Evolutionary conservation across 768 basidiomycete genomes (phyloP).

Genomic region (Leccinum longicurvipes): DNA sequence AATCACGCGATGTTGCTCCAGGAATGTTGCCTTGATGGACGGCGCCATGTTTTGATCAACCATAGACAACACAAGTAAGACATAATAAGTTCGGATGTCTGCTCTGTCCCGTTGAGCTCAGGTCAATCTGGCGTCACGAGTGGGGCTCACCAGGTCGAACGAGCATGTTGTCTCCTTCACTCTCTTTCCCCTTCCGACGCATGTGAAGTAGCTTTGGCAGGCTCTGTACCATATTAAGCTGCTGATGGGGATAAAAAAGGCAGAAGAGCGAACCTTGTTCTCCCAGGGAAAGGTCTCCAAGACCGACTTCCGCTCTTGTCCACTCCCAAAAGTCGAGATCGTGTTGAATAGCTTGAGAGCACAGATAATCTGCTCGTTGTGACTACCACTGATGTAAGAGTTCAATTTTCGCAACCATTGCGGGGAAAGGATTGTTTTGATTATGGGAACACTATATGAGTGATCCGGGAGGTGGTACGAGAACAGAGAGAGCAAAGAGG

Average conservation of each 20-base stretch:
- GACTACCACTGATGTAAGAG: constrained; percentile 56
- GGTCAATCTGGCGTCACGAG: not conserved
- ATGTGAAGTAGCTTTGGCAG: constrained; percentile 66
- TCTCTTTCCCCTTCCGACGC: constrained; percentile 57
- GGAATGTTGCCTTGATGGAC: constrained; percentile 57
- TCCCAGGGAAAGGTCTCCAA: constrained; percentile 79
- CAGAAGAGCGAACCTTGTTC: constrained; percentile 50
- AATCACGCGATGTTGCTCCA: constrained; percentile 66
- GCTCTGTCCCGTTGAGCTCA: constrained; percentile 5
- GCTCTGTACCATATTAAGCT: constrained; percentile 37
- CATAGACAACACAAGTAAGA: constrained; percentile 73
- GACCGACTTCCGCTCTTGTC: constrained; percentile 58
- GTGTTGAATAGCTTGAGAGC: constrained; percentile 61
- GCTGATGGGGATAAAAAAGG: not conserved
- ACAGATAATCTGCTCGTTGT: constrained; percentile 64
- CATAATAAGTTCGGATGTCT: constrained; percentile 80
- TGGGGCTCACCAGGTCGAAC: constrained; percentile 51
- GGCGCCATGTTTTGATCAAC: constrained; percentile 46
- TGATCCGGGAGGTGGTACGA: constrained; percentile 71
- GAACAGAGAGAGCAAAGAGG: constrained; percentile 58
- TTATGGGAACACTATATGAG: constrained; percentile 54
- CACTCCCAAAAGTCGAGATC: constrained; percentile 62
- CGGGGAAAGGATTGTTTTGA: constrained; percentile 56
- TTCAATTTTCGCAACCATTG: constrained; percentile 56
- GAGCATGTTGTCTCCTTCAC: constrained; percentile 38